Conservation (phyloP, 23 red algal genomes). For the Agarophyton chilense region DNA sequence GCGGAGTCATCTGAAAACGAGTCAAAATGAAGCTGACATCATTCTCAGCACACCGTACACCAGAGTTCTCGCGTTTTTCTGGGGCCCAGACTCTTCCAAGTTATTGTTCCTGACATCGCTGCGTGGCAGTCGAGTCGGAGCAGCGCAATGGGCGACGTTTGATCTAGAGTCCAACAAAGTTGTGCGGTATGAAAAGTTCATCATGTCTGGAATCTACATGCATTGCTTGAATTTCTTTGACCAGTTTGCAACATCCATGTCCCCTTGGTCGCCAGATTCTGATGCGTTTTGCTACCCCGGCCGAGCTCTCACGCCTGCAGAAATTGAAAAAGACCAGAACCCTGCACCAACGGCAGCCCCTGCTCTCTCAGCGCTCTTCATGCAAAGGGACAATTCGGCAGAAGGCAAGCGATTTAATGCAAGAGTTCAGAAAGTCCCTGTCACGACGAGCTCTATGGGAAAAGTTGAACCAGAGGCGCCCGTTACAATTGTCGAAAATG, state of each 20-base stretch:
- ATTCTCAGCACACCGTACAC: constrained; percentile 70
- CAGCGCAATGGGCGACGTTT: constrained; percentile 63
- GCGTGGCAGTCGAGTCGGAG: constrained; percentile 48
- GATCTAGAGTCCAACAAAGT: constrained; percentile 57
- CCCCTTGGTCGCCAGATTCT: constrained; percentile 77
- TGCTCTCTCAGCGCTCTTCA: constrained; percentile 44
- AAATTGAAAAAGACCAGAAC: constrained; percentile 52
- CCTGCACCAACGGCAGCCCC: constrained; percentile 15
- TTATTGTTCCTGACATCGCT: constrained; percentile 67
- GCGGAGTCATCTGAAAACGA: background rate
- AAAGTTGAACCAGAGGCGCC: constrained; percentile 43
- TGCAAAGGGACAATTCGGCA: constrained; percentile 36
- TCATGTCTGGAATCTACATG: constrained; percentile 63
- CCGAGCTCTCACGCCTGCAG: constrained; percentile 38
- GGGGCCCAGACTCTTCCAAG: constrained; percentile 68
- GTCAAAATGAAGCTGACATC: constrained; percentile 39
- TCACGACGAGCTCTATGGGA: constrained; percentile 10
- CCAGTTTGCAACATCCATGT: constrained; percentile 57
- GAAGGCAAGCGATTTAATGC: constrained; percentile 66
- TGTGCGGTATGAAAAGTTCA: constrained; percentile 63
- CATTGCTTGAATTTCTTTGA: constrained; percentile 77
- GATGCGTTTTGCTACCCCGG: constrained; percentile 73
- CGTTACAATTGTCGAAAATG: constrained; percentile 60
- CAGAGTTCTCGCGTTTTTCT: constrained; percentile 72
- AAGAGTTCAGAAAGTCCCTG: constrained; percentile 49